Evolutionary conservation across 2,329 filamentous ascomycete species (phyloP).

Genomic region (Lachnellula hyalina): DNA sequence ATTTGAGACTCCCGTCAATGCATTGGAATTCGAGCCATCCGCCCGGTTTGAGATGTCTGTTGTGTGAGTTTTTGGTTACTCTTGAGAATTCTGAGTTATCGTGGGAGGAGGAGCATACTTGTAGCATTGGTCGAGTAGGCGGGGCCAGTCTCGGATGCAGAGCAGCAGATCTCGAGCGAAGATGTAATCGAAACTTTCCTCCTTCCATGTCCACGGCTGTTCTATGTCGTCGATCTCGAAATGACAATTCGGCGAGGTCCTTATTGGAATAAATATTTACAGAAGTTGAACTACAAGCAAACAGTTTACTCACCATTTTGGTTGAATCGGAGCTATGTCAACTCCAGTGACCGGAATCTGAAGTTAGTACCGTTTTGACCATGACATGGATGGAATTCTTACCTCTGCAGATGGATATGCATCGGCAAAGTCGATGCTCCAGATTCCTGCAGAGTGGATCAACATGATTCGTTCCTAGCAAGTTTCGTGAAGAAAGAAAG

Average conservation of each 20-base stretch:
- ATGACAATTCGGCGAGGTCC: constrained; percentile 53
- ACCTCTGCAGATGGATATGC: no score
- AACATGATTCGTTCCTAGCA: no score
- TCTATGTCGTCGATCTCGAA: constrained; percentile 57
- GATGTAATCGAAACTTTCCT: constrained; percentile 22
- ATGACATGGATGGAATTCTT: no score
- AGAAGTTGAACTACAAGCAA: no score
- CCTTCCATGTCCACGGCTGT: constrained; percentile 18
- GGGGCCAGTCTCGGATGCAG: constrained; percentile 5
- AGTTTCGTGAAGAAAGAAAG: neutral
- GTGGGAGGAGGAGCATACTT: neutral
- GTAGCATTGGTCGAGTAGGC: constrained; percentile 6
- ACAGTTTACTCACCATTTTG: no score
- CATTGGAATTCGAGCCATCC: constrained; percentile 10
- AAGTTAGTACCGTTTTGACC: no score
- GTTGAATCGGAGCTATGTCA: no score
- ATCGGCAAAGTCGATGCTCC: no score
- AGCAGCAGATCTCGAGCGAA: constrained; percentile 9
- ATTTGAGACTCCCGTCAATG: constrained; percentile 1
- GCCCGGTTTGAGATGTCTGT: constrained; percentile 11
- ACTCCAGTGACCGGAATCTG: no score
- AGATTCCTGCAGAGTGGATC: no score
- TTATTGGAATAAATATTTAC: constrained; percentile 28
- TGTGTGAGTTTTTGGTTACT: neutral
- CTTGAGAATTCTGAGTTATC: neutral